Percentiles rank a stretch among this genome's conserved stretches.
Evolutionary conservation across 768 basidiomycete genomes (phyloP).

Genomic region (Termitomyces sp.): DNA sequence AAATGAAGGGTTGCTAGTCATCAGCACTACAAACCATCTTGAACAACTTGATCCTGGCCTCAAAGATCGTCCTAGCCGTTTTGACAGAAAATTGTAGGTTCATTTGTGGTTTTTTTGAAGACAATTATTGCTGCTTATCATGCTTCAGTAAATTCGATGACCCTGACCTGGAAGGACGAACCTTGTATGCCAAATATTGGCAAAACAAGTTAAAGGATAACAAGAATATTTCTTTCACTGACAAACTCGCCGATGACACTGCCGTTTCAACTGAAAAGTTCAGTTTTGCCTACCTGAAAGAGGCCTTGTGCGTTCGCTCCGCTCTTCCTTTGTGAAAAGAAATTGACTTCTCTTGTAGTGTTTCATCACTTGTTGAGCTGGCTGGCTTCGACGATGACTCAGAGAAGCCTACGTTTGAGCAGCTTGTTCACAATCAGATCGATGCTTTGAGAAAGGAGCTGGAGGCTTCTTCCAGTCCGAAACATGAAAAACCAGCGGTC

Average conservation of each 20-base stretch:
- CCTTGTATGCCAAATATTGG: constrained; percentile 74
- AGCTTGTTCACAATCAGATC: constrained; percentile 53
- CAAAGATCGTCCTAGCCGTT: constrained; percentile 73
- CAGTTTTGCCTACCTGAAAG: constrained; percentile 87
- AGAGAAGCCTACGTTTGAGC: constrained; percentile 40
- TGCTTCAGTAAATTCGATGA: constrained; percentile 63
- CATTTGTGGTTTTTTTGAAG: neutral
- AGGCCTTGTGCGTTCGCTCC: constrained; percentile 69
- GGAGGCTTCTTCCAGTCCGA: constrained; percentile 30
- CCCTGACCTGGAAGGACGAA: constrained; percentile 58
- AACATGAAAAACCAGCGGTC: neutral
- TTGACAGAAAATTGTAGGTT: constrained; percentile 81
- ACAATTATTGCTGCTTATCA: neutral
- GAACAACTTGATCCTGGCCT: constrained; percentile 74
- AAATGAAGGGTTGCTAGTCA: constrained; percentile 75
- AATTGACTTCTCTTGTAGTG: constrained; percentile 31
- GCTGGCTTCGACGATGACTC: constrained; percentile 42
- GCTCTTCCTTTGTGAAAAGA: neutral
- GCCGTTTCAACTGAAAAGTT: constrained; percentile 59
- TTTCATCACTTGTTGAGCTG: constrained; percentile 66
- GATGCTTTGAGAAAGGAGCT: constrained; percentile 60
- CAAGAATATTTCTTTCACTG: constrained; percentile 59
- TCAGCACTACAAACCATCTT: constrained; percentile 82
- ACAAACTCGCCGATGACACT: constrained; percentile 52
- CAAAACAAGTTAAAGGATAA: constrained; percentile 67